These are phyloP conservation scores for Fusarium nanum DNA, from an alignment of 2,329 filamentous ascomycete species.

Conservation along the genomic window DNA sequence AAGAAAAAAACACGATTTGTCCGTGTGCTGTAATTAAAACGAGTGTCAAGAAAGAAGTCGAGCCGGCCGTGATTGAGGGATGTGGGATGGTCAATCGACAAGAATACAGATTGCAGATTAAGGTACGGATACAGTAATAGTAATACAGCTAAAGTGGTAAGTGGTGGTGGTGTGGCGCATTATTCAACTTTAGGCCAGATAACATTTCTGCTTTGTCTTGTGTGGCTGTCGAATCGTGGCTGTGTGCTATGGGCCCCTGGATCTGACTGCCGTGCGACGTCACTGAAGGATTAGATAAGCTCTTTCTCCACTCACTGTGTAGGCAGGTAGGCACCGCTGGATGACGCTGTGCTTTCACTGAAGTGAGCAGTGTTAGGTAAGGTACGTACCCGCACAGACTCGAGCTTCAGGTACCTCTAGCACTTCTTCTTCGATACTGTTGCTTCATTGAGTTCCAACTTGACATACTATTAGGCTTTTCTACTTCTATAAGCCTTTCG, in stretches of 20 bases:
- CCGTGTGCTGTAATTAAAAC: constrained; percentile 18
- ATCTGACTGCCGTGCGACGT: constrained; percentile 34
- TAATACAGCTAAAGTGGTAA: constrained; percentile 2
- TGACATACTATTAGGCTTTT: constrained; percentile 22
- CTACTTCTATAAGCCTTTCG: background rate
- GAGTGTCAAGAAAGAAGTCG: constrained; percentile 28
- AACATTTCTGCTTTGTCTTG: constrained; percentile 10
- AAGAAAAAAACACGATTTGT: constrained; percentile 6
- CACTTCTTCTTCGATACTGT: constrained; percentile 16
- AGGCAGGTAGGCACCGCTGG: constrained; percentile 41
- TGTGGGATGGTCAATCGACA: constrained; percentile 24
- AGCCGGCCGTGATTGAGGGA: constrained; percentile 16
- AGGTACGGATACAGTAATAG: constrained; percentile 7
- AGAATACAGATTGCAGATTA: constrained; percentile 23
- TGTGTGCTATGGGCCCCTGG: constrained; percentile 5
- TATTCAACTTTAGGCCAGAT: constrained; percentile 39
- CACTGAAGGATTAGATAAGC: constrained; percentile 35
- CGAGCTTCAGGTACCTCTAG: constrained; percentile 10
- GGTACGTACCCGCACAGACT: constrained; percentile 22
- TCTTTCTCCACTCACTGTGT: background rate
- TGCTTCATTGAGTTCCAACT: constrained; percentile 39
- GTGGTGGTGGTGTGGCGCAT: constrained; percentile 37
- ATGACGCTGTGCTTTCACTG: constrained; percentile 45
- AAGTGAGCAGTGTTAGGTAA: constrained; percentile 8
- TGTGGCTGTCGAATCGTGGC: constrained; percentile 30